Base-by-base conservation (phyloP, 73 alveolate species). In the Paramecium bursaria region DNA sequence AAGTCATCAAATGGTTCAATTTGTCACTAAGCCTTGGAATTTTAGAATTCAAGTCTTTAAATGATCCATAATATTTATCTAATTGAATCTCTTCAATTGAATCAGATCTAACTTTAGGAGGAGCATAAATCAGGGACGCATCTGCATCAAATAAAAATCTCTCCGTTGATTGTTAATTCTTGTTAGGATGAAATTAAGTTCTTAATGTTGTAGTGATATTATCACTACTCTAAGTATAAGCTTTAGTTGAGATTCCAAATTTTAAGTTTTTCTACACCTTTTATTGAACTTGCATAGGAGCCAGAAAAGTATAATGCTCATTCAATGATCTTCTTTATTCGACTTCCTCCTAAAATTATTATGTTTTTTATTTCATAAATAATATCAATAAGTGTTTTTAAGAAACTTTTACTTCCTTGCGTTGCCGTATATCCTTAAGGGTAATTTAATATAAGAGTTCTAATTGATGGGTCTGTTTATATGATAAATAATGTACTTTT, bases 121-220 rank as follows among this genome's bases (percentile, higher is more conserved):
- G 82, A n/a, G 44, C 33, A 67, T 67, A 67, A 9, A 67, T 13
- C 82, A 67, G 26, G 19, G 82, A 67, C 17, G 82, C 82, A 67
- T 67, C 82, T 33, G 44, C 33, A 42, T 67, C 82, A 67, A 35
- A 42, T 39, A 39, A 39, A 39, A 11, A 39, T 39, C 49, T 39
- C 11, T 39, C 49, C 5, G 49, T 39, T 11, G 5, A 39, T 39
- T 39, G 11, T 7, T 5, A 11, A 39, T 39, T 39, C 11, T 39
- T 39, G 11, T 5, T 39, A 39, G 11, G 5, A 39, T n/a, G n/a
- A n/a, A n/a, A n/a, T n/a, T 39, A 7, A 7, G 49, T 39, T 0
- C 50, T 67, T 42, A 47, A 25, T 3, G 26, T 15, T 7, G 55
- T 42, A 19, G 44, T 4, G 44, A 42, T 31, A 15, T 67, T 67